Conservation (phyloP, 176 grass and related monocot genomes). For the Saccharum officinarum region DNA sequence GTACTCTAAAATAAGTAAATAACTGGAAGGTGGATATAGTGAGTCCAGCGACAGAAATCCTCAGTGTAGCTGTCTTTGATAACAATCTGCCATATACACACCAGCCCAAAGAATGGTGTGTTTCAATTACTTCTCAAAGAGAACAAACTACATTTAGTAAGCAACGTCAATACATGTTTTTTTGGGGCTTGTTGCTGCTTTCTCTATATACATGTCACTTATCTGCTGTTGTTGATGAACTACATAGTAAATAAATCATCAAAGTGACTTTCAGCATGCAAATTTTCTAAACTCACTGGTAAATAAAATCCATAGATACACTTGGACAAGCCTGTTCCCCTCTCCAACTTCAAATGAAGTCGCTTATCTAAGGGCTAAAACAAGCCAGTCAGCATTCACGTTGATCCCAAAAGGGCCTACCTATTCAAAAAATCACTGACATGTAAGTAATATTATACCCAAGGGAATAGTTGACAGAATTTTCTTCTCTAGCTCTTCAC, state of each 20-base stretch:
- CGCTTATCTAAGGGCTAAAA: not conserved
- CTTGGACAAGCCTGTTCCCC: not conserved
- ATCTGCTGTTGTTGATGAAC: not conserved
- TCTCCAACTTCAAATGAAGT: not conserved
- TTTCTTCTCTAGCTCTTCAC: constrained; percentile 89
- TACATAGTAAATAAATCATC: not conserved
- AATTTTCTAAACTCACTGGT: not conserved
- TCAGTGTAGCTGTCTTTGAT: not conserved
- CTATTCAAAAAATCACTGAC: not conserved
- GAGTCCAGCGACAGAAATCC: not conserved
- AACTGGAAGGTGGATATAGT: not conserved
- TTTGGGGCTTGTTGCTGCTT: not conserved
- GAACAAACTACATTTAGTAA: not conserved
- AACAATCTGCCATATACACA: not conserved
- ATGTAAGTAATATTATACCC: constrained; percentile 46
- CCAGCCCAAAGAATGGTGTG: not conserved
- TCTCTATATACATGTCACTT: not conserved
- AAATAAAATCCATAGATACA: not conserved
- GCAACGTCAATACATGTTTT: not conserved
- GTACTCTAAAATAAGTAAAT: not conserved
- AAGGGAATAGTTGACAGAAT: constrained; percentile 80
- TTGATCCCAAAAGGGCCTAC: not conserved
- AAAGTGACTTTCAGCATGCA: not conserved
- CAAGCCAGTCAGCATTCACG: not conserved
- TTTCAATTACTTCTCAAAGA: not conserved